Evolutionary conservation across 495 filamentous ascomycete genomes (phyloP), one percentile per base, ranked within the genome.

Genomic region (Baudoinia panamericana): DNA sequence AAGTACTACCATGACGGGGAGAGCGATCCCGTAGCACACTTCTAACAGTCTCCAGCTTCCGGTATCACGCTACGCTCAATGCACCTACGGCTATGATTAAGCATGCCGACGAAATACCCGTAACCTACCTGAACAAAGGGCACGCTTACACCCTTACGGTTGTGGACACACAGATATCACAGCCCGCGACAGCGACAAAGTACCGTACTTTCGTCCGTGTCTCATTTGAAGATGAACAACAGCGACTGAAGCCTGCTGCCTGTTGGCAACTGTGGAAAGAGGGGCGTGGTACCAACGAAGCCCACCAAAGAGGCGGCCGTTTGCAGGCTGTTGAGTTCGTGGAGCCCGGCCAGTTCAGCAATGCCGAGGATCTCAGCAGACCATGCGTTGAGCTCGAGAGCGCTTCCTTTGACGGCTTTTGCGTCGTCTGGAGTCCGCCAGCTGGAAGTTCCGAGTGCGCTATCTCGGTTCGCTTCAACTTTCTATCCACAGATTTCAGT

Each of bases 211-310:
- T 75, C 51, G 67, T 97, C 27, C 80, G 90, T 5, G 76, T 97
- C 28, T 93, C 86, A 0, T 97, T 96, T 53, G 84, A 97, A 53
- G 87, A 95, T 39, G 81, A 92, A 41, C 76, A 88, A 48, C 88
- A 96, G 56, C 67, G 88, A 46, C 70, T 74, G 39, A 81, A 78
- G 40, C 86, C 90, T 0, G 76, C 72, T 17, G 66, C 78, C 9
- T 93, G 83, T 60, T 97, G 90, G 90, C 84, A 85, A 46, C 57
- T 96, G 13, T 97, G 90, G 90, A 94, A 95, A 54, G 86, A 93
- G 56, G 84, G 85, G 0, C 72, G 88, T 26, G 87, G 88, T 3
- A 78, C 75, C 0, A 92, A 79, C 44, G 84, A 94, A 63, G 83
- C 86, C 2, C 84, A 93, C 50, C 83, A 92, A 54, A 67, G 86